Base-by-base conservation (phyloP, 495 filamentous ascomycete species). In the Xylaria venustula region DNA sequence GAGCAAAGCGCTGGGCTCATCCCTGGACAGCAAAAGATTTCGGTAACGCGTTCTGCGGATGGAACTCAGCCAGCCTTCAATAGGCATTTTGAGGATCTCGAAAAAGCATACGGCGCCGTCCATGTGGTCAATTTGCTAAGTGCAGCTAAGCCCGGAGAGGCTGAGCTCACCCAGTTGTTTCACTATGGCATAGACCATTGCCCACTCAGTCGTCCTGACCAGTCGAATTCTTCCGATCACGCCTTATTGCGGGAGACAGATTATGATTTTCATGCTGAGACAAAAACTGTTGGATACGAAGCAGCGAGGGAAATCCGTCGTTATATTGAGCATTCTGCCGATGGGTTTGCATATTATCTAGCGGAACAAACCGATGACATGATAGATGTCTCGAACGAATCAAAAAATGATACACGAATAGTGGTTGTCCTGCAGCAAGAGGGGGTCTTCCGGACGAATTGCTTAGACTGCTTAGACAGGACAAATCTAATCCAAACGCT, bases 401-500 rank as follows among this genome's bases (percentile, higher is more conserved):
- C 64, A 1, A 73, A 69, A 28, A 75, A 63, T 30, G 69, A 64
- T 23, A 77, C 73, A 50, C 78, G 82, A 57, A 85, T 86, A 34
- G 81, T 87, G 11, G 86, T 92, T 15, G 82, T 96, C 23, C 75
- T 96, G 17, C 91, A 96, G 66, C 94, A 98, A 72, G 90, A 95
- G 65, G 94, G 94, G 11, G 83, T 98, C 15, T 98, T 98, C 68
- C 85, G 94, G 50, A 97, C 92, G 0, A 98, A 98, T 65, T 98
- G 94, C 69, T 78, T 98, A 23, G 94, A 98, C 71, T 98, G 94
- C 71, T 81, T 98, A 23, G 94, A 98, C 71, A 85, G 94, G 50
- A 98, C 94, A 11, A 98, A 98, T 73, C 81, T 98, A 25, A 90
- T 98, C 19, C 94, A 98, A 73, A 97, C 92, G 0, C 92, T 97